Evolutionary conservation across 192 early-diverging fungal genomes (phyloP).

Genomic region (Backusella macrospora): DNA sequence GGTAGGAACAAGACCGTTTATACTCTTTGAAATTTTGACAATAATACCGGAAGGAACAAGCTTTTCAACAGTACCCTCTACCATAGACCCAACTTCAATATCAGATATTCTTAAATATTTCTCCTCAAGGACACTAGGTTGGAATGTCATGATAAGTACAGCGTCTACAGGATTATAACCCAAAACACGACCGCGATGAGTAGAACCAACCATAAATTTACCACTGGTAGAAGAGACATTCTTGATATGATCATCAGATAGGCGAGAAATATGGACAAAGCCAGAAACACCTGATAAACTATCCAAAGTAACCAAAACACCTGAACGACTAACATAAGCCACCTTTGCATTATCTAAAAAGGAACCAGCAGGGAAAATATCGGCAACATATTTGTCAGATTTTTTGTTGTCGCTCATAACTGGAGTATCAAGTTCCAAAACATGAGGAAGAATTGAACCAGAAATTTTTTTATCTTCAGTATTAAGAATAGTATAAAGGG

Average conservation of each 20-base stretch:
- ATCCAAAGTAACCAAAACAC: constrained; percentile 64
- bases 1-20: constrained; percentile 75
- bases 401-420: constrained; percentile 17
- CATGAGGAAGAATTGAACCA: constrained; percentile 59
- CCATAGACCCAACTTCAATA: constrained; percentile 60
- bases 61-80: constrained; percentile 56
- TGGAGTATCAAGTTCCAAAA: constrained; percentile 48
- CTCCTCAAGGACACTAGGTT: constrained; percentile 69
- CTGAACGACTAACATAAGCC: constrained; percentile 58
- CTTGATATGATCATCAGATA: constrained; percentile 67
- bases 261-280: constrained; percentile 69
- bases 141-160: constrained; percentile 71
- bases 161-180: constrained; percentile 79
- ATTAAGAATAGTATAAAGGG: constrained; percentile 73
- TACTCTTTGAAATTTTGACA: constrained; percentile 55
- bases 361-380: constrained; percentile 68
- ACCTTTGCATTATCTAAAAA: constrained; percentile 67
- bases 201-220: constrained; percentile 64
- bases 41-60: constrained; percentile 58
- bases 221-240: constrained; percentile 56
- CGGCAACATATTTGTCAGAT: constrained; percentile 38
- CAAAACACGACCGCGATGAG: constrained; percentile 78
- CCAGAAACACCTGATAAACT: constrained; percentile 47
- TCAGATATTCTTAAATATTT: constrained; percentile 70
- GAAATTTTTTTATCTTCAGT: constrained; percentile 64